A percentile compares a stretch with the other conserved stretches of the same genome.
Conservation (phyloP, 495 filamentous ascomycete genomes). For the Penicillium flavigenum region DNA sequence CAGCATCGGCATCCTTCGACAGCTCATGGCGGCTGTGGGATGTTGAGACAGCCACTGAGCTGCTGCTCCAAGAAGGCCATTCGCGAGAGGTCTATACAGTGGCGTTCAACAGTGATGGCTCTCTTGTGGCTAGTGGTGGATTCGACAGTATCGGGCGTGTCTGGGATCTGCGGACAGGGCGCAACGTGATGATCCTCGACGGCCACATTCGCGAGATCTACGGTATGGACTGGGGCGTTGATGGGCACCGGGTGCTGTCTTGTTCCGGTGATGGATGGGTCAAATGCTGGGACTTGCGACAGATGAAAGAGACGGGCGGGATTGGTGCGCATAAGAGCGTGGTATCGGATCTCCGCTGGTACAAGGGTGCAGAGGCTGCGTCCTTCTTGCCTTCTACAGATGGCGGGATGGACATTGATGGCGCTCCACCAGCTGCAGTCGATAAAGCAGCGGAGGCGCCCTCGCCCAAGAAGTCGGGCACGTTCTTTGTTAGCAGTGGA, state of each 20-base stretch:
- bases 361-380: slow-evolving; percentile 74
- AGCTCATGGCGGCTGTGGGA: slow-evolving; percentile 99
- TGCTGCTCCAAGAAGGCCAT: slow-evolving; percentile 92
- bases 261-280: slow-evolving; percentile 94
- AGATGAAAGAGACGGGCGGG: slow-evolving; percentile 75
- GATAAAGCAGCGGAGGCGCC: slow-evolving; percentile 21
- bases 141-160: slow-evolving; percentile 92
- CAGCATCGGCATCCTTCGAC: slow-evolving; percentile 92
- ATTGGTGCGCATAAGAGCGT: slow-evolving; percentile 91
- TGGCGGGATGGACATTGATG: slow-evolving; percentile 58
- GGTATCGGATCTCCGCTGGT: slow-evolving; percentile 93
- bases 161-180: slow-evolving; percentile 93
- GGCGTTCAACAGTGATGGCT: slow-evolving; percentile 86
- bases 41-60: slow-evolving; percentile 75
- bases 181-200: slow-evolving; percentile 94
- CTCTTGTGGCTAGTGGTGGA: slow-evolving; percentile 83
- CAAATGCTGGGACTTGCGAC: slow-evolving; percentile 95
- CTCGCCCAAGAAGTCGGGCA: slow-evolving; percentile 68
- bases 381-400: slow-evolving; percentile 54
- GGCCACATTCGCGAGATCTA: slow-evolving; percentile 93
- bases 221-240: slow-evolving; percentile 85
- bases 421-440: slow-evolving; percentile 29
- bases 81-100: slow-evolving; percentile 87
- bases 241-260: slow-evolving; percentile 83
- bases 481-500: slow-evolving; percentile 85